These are phyloP conservation scores for Zygotorulaspora sp. DNA, from an alignment of 805 yeast genomes.

Conservation along the genomic window DNA sequence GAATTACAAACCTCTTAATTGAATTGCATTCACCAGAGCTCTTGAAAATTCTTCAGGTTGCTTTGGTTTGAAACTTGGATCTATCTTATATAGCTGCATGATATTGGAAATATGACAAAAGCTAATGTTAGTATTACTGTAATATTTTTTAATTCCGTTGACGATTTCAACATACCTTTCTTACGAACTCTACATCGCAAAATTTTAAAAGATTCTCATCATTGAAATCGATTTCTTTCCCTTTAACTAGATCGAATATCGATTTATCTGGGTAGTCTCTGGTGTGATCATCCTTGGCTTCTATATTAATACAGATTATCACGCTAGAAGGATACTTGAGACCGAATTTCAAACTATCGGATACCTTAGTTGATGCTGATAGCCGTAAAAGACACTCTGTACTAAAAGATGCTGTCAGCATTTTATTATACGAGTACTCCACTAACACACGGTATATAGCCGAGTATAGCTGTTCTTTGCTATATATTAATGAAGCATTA, in stretches of 20 bases:
- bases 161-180: slow-evolving; percentile 33
- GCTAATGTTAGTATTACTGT: slow-evolving; percentile 11
- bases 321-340: slow-evolving; percentile 46
- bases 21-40: slow-evolving; percentile 45
- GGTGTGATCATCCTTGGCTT: slow-evolving; percentile 18
- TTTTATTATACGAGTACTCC: slow-evolving; percentile 44
- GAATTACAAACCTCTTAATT: slow-evolving; percentile 51
- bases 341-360: slow-evolving; percentile 72
- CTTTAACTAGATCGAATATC: slow-evolving; percentile 26
- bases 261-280: neutral
- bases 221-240: slow-evolving; percentile 34
- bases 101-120: slow-evolving; percentile 3
- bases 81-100: slow-evolving; percentile 30
- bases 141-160: too few species aligned
- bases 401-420: slow-evolving; percentile 62
- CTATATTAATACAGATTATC: slow-evolving; percentile 50
- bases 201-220: slow-evolving; percentile 33
- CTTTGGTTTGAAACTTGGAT: slow-evolving; percentile 20
- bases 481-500: slow-evolving; percentile 52
- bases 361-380: slow-evolving; percentile 63
- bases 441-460: slow-evolving; percentile 57
- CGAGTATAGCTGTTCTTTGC: slow-evolving; percentile 57
- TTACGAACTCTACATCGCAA: slow-evolving; percentile 36
- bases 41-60: slow-evolving; percentile 35
- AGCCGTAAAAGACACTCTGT: slow-evolving; percentile 68